Evolutionary conservation across 345 rosid genomes (phyloP), one percentile per base, ranked within the genome.

Genomic region (Corchorus olitorius): DNA sequence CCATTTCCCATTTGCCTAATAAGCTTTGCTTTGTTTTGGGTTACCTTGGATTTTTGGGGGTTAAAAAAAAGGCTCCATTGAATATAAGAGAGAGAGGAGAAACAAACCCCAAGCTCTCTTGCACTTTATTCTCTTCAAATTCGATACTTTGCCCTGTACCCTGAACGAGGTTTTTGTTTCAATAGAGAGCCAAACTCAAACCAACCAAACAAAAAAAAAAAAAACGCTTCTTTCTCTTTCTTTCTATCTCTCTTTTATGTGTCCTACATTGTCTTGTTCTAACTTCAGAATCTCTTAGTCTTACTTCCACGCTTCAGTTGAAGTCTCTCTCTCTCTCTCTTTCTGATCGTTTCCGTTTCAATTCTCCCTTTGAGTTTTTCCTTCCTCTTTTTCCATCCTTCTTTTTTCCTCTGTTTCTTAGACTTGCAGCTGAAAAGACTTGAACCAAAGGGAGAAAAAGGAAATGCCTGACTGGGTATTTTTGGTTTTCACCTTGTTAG

Each of bases 251-350:
- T 80, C 71, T 48, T 48, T 49, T 59, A 61, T 79, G 70, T 61
- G 69, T 76, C 83, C 72, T 83, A 73, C 91, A 89, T 87, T 91
- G 93, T 88, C 90, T 82, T 83, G 81, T 88, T 84, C 65, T 77
- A 61, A 80, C 61, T 82, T 61, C 81, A 75, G 77, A 87, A 82
- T 86, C 89, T 83, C 85, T 64, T 73, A 71, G 48, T 80, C 74
- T 80, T 75, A 64, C 82, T 87, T 81, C 88, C 80, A 76, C 87
- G 76, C 87, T 72, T 84, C 81, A 78, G 59, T 39, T 45, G 33
- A 53, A 72, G 22, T 77, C 52, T 70, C 43, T 39, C 6, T 65
- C 50, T 73, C 52, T 70, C 43, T 39, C 6, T 65, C 50, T 73
- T 46, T 70, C 64, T 43, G 50, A 71, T 77, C 27, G 43, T 65